phyloP scores from a whole-genome alignment of 2,329 filamentous ascomycete species.

The Clonostachys sp. region DNA sequence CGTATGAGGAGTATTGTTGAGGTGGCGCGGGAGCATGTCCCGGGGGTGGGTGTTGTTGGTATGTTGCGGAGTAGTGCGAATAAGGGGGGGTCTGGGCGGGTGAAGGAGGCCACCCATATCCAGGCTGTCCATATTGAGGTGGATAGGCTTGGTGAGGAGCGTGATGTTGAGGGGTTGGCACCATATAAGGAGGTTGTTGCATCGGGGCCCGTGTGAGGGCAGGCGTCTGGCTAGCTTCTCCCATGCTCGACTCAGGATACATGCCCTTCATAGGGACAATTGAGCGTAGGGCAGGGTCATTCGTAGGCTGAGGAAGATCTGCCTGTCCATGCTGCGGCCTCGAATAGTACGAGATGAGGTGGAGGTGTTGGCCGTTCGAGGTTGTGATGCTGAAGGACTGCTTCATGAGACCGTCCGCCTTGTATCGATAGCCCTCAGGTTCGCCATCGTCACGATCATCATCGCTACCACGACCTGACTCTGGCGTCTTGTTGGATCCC shows the following conservation, averaged over 20 bases:
- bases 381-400: slow-evolving; percentile 99
- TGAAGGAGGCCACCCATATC: slow-evolving; percentile 51
- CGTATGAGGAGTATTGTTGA: slow-evolving; percentile 18
- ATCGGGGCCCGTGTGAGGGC: slow-evolving; percentile 74
- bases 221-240: slow-evolving; percentile 76
- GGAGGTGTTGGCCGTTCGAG: slow-evolving; percentile 79
- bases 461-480: slow-evolving; percentile 75
- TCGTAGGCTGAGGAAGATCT: slow-evolving; percentile 75
- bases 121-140: slow-evolving; percentile 34
- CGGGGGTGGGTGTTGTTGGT: slow-evolving; percentile 10
- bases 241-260: slow-evolving; percentile 94
- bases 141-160: slow-evolving; percentile 24
- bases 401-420: slow-evolving; percentile 97
- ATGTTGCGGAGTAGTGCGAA: slow-evolving; percentile 35
- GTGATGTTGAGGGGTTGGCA: slow-evolving; percentile 22
- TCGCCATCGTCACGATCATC: slow-evolving; percentile 82
- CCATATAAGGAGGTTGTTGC: slow-evolving; percentile 35
- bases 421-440: slow-evolving; percentile 89
- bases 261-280: slow-evolving; percentile 89
- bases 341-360: slow-evolving; percentile 96
- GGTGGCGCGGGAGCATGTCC: slow-evolving; percentile 11
- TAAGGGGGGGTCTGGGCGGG: slow-evolving; percentile 51
- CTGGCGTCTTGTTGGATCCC: slow-evolving; percentile 71
- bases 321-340: slow-evolving; percentile 69
- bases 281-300: slow-evolving; percentile 72